Base-by-base conservation (phyloP, 768 basidiomycete genomes). In the Hemileccinum impolitum region DNA sequence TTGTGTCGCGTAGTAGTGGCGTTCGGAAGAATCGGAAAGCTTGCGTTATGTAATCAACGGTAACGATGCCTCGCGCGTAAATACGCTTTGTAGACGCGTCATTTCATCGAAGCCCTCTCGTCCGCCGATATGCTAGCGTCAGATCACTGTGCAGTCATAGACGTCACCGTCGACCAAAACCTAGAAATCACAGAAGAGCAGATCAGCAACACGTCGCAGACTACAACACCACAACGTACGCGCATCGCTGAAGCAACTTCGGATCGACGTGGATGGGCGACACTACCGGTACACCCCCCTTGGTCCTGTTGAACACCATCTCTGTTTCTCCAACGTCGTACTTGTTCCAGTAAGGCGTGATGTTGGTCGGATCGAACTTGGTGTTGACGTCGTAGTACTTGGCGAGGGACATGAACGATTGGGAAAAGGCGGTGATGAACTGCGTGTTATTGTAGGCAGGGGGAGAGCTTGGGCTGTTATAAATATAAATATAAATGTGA, bases 371-470 rank as follows among this genome's bases (percentile, higher is more conserved):
- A 21, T 61, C 54, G 3, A 56, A 45, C 19, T 52, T 61, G 1
- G 2, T 14, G 43, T 67, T 64, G 37, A 59, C 53, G 44, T 70
- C 58, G 25, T 59, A 34, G 43, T 49, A 48, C 40, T 42, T 60
- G 9, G 45, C 56, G 19, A 62, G 31, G 3, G 63, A 56, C 39
- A 66, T 52, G 48, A 70, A 67, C 1, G 57, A 53, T 19, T 63
- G 47, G 1, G 54, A 50, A 43, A 70, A 71, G 0, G 66, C 59
- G 0, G 54, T 52, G 37, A 60, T 51, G 56, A 71, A 68, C 6
- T 59, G 58, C 0, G 67, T 3, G 34, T 56, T 44, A 13, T 71
- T 65, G 28, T 66, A 55, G 0, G 60, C 35, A 52, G 55, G 57
- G 6, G 36, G 34, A 10, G 4, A 1, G 8, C 25, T 43, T 8